Evolutionary conservation across 768 basidiomycete species (phyloP).

Genomic region (Mycena amicta): DNA sequence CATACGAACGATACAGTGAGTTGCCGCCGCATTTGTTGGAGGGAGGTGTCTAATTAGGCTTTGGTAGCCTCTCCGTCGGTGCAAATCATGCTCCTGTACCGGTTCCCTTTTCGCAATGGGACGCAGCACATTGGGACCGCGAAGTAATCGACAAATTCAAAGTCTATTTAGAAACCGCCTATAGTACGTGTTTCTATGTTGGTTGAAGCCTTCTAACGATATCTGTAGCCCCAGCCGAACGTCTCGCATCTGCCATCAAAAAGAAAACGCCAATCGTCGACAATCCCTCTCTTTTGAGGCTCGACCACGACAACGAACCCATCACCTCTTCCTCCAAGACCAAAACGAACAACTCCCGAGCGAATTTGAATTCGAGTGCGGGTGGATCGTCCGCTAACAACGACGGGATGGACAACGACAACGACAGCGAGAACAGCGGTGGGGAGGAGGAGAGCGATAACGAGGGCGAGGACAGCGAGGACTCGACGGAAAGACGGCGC

Average conservation of each 20-base stretch:
- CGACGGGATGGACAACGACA: neutral
- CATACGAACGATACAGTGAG: neutral
- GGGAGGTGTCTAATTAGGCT: neutral
- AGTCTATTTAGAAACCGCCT: neutral
- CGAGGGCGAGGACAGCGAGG: neutral
- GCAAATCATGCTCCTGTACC: neutral
- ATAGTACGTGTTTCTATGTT: neutral
- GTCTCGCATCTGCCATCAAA: neutral
- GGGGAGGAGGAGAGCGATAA: no score
- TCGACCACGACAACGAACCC: neutral
- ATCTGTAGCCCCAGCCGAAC: neutral
- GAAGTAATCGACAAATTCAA: neutral
- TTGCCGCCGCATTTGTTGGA: neutral
- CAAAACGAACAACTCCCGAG: neutral
- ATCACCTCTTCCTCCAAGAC: neutral
- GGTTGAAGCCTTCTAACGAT: neutral
- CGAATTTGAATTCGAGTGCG: neutral
- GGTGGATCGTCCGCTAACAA: neutral
- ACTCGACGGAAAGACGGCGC: neutral
- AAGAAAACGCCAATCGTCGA: neutral
- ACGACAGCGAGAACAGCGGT: neutral
- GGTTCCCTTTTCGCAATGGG: neutral
- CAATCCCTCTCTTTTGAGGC: neutral
- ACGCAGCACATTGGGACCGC: neutral
- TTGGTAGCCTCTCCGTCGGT: neutral